A percentile compares a stretch with the other conserved stretches of the same genome.
Evolutionary conservation across 1,284 basidiomycete species (phyloP).

Genomic region (Schizophyllum commune): DNA sequence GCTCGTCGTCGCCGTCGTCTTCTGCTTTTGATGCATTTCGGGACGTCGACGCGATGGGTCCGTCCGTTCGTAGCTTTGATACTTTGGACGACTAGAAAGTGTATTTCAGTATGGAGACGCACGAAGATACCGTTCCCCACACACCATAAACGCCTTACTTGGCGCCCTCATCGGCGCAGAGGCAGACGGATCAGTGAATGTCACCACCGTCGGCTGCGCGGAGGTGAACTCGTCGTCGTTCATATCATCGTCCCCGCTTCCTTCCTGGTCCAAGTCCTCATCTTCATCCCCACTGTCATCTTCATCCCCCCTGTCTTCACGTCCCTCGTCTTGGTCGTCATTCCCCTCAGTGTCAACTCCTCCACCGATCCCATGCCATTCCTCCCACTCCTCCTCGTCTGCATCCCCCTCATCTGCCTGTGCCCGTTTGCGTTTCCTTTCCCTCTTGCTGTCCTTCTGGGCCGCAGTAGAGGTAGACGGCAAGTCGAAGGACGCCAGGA

Average conservation of each 20-base stretch:
- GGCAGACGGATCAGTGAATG: conserved; percentile 44
- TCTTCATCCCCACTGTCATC: conserved; percentile 2
- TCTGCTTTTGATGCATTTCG: conserved; percentile 22
- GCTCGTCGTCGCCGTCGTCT: conserved; percentile 44
- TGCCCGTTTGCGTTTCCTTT: conserved; percentile 11
- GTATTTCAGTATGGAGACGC: background rate
- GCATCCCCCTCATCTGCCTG: conserved; percentile 16
- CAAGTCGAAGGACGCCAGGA: conserved; percentile 46
- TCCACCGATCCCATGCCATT: conserved; percentile 10
- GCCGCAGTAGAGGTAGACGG: conserved; percentile 14
- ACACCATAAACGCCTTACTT: background rate
- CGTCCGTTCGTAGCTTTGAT: conserved; percentile 40
- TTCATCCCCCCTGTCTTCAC: background rate
- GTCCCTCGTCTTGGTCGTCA: no score
- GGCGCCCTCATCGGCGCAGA: conserved; percentile 6
- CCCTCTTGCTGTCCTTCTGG: conserved; percentile 11
- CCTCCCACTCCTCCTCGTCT: conserved; percentile 27
- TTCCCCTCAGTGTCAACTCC: no score
- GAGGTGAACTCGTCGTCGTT: conserved; percentile 28
- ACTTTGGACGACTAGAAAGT: conserved; percentile 64
- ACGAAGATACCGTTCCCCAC: background rate
- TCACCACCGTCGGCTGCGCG: conserved; percentile 36
- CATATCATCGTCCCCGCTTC: conserved; percentile 5
- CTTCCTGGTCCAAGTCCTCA: conserved; percentile 9
- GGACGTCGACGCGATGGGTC: conserved; percentile 10